These are phyloP conservation scores for Colletotrichum costaricense DNA, from an alignment of 2,329 filamentous ascomycete genomes.

Conservation along the genomic window DNA sequence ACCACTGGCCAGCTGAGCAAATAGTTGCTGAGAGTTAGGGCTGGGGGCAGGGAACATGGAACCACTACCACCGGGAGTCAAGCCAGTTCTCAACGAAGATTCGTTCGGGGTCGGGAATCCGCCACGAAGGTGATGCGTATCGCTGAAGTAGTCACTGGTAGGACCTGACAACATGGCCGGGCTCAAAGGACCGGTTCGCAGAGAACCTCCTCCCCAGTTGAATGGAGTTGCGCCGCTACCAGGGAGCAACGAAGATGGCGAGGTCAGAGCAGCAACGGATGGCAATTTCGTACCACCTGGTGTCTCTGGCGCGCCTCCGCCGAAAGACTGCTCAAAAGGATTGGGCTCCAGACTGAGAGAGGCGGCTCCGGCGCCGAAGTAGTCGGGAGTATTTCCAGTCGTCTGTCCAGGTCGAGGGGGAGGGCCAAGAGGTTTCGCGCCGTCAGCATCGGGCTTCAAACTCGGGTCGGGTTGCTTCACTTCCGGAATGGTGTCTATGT, in stretches of 20 bases:
- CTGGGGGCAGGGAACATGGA: conserved; percentile 97
- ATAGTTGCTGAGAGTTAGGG: conserved; percentile 81
- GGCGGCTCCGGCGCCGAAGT: conserved; percentile 70
- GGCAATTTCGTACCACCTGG: conserved; percentile 87
- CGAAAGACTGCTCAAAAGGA: conserved; percentile 96
- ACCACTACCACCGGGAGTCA: conserved; percentile 94
- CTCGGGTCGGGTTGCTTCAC: conserved; percentile 61
- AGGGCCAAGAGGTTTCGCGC: conserved; percentile 74
- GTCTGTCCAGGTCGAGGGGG: conserved; percentile 73
- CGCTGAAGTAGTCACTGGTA: conserved; percentile 86
- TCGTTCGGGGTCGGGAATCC: conserved; percentile 97
- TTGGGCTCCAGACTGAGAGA: conserved; percentile 86
- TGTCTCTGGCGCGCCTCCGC: conserved; percentile 75
- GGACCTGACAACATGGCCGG: conserved; percentile 97
- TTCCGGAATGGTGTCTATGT: conserved; percentile 55
- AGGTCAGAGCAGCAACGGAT: conserved; percentile 90
- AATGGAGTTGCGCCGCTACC: conserved; percentile 79
- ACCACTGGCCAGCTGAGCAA: conserved; percentile 81
- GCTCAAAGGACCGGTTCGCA: conserved; percentile 92
- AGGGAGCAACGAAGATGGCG: conserved; percentile 83
- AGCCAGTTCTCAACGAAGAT: conserved; percentile 88
- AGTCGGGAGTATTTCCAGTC: conserved; percentile 71
- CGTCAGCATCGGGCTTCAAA: conserved; percentile 68
- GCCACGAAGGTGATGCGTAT: conserved; percentile 80
- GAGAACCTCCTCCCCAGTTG: conserved; percentile 84